Conservation (phyloP, 805 yeast genomes). For the Vanderwaltozyma verrucispora region DNA sequence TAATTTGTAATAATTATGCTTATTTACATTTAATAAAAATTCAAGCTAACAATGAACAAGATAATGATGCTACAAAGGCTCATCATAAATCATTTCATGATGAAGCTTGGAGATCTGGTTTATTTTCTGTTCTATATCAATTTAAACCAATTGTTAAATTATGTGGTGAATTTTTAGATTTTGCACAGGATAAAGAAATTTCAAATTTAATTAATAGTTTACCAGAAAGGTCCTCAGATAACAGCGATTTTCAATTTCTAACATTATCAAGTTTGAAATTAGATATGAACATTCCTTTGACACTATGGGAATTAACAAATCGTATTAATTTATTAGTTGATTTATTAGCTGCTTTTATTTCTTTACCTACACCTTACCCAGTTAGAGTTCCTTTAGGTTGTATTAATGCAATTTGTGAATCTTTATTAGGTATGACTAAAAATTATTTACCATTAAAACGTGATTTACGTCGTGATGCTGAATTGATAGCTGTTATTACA, state of each 20-base stretch:
- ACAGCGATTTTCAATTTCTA: conserved; percentile 4
- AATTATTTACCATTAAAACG: conserved; percentile 45
- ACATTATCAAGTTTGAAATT: conserved; percentile 41
- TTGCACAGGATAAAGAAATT: conserved; percentile 46
- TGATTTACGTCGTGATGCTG: conserved; percentile 46
- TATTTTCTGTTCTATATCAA: conserved; percentile 41
- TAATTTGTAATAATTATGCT: conserved; percentile 42
- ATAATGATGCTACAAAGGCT: conserved; percentile 18
- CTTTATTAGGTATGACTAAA: conserved; percentile 44
- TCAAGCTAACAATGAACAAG: conserved; percentile 36
- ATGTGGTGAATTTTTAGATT: conserved; percentile 48
- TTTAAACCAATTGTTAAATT: conserved; percentile 44
- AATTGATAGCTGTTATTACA: conserved; percentile 35
- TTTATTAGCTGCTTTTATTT: conserved; percentile 36
- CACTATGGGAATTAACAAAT: conserved; percentile 41
- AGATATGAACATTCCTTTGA: conserved; percentile 47
- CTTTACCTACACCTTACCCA: conserved; percentile 44
- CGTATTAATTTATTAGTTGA: conserved; percentile 40
- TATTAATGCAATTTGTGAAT: conserved; percentile 41
- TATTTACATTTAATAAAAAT: conserved; percentile 44
- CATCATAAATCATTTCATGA: conserved; percentile 30
- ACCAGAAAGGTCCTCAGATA: conserved; percentile 19
- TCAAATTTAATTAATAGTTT: conserved; percentile 32
- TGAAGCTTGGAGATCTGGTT: conserved; percentile 39
- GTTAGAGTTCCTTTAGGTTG: conserved; percentile 56